phyloP scores from a whole-genome alignment of 2,329 filamentous ascomycete genomes.

The Zasmidium citrigriseum region DNA sequence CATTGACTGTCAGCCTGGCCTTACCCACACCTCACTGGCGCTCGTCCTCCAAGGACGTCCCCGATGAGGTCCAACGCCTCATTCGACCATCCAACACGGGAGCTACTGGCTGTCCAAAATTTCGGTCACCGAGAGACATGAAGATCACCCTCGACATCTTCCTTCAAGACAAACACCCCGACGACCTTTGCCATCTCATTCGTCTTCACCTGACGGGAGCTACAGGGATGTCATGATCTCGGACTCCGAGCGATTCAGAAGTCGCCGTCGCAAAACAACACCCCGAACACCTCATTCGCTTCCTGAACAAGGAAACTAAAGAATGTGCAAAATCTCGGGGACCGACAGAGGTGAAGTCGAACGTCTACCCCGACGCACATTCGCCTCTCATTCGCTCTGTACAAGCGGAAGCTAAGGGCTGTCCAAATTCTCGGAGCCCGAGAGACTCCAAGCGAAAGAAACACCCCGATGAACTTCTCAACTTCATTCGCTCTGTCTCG shows the following conservation, averaged over 20 bases:
- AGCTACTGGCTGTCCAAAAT: not conserved
- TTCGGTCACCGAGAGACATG: not conserved
- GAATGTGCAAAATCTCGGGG: too few relatives aligned
- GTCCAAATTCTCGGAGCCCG: not conserved
- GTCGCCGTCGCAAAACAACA: too few relatives aligned
- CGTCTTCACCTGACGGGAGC: not conserved
- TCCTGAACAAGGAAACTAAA: too few relatives aligned
- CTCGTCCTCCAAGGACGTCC: not conserved
- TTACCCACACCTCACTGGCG: not conserved
- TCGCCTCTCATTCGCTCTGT: too few relatives aligned
- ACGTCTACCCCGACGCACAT: not conserved
- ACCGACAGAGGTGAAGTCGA: too few relatives aligned
- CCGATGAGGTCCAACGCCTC: not conserved
- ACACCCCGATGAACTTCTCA: not conserved
- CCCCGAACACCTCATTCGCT: not conserved
- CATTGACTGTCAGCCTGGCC: too few relatives aligned
- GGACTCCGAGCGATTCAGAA: too few relatives aligned
- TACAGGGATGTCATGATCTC: not conserved
- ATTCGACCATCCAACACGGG: not conserved
- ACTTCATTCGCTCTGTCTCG: not conserved
- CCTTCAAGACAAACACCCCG: too few relatives aligned
- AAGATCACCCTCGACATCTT: too few relatives aligned
- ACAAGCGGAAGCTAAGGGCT: not conserved
- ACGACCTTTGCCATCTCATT: not conserved
- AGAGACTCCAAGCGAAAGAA: not conserved